Evolutionary conservation across 345 rosid species (phyloP).

Genomic region (Lenwebbia sp.): DNA sequence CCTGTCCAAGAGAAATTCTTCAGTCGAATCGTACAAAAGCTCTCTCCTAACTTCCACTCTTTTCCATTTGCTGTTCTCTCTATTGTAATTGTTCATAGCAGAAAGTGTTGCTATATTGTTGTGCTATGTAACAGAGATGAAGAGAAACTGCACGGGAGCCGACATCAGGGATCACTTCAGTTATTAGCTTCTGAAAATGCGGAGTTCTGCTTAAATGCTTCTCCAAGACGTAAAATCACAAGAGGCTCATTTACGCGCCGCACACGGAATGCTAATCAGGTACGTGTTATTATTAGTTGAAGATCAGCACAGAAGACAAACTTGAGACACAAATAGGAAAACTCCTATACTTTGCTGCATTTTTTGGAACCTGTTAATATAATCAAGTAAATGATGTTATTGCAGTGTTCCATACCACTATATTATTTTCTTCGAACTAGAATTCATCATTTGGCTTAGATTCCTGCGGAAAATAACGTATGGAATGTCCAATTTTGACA

Average conservation of each 20-base stretch:
- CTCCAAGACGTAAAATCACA: conserved; percentile 42
- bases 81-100: no score
- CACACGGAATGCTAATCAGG: conserved; percentile 75
- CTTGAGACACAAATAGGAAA: background rate
- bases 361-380: background rate
- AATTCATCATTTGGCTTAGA: background rate
- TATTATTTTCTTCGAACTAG: background rate
- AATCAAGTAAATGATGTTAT: background rate
- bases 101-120: background rate
- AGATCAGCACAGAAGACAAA: background rate
- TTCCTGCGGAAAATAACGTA: background rate
- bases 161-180: conserved; percentile 29
- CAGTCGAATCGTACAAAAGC: conserved; percentile 27
- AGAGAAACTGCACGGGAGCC: conserved; percentile 24
- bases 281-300: conserved; percentile 2
- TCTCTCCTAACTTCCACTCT: background rate
- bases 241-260: conserved; percentile 54
- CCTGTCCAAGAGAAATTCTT: background rate
- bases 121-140: conserved; percentile 37
- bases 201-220: conserved; percentile 66
- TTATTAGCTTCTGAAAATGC: conserved; percentile 36
- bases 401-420: background rate
- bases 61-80: background rate
- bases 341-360: background rate
- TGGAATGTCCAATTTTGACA: conserved; percentile 10